phyloP scores from a whole-genome alignment of 495 filamentous ascomycete genomes.

The Pyrenula aspistea region DNA sequence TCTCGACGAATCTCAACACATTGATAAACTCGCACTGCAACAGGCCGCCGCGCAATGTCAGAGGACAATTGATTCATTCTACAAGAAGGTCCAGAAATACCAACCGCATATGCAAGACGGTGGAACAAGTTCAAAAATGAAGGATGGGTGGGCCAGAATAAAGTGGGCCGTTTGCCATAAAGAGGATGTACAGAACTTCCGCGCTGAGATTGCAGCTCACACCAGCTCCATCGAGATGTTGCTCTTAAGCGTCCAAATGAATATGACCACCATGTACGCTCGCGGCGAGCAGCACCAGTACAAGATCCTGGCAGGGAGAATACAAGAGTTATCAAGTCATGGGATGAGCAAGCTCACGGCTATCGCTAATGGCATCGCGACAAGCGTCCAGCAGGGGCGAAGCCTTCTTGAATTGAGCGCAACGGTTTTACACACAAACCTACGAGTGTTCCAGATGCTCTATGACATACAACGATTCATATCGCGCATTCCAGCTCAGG shows the following conservation, averaged over 20 bases:
- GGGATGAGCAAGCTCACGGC: slow-evolving; percentile 7
- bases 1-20: slow-evolving; percentile 8
- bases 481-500: slow-evolving; percentile 11
- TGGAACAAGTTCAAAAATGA: not conserved
- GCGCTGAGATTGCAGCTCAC: slow-evolving; percentile 14
- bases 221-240: slow-evolving; percentile 16
- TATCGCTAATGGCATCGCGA: slow-evolving; percentile 5
- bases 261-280: slow-evolving; percentile 1
- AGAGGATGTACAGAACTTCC: slow-evolving; percentile 16
- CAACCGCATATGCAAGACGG: slow-evolving; percentile 15
- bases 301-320: slow-evolving; percentile 4
- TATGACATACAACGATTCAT: slow-evolving; percentile 13
- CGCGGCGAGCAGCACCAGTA: slow-evolving; percentile 2
- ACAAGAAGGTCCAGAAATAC: slow-evolving; percentile 10
- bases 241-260: slow-evolving; percentile 13
- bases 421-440: slow-evolving; percentile 10
- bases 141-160: slow-evolving; percentile 12
- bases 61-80: slow-evolving; percentile 16
- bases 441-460: slow-evolving; percentile 14
- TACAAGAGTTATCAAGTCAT: slow-evolving; percentile 6
- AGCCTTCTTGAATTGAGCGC: slow-evolving; percentile 5
- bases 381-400: slow-evolving; percentile 8
- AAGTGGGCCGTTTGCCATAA: slow-evolving; percentile 18
- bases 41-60: slow-evolving; percentile 17
- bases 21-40: slow-evolving; percentile 10